Evolutionary conservation across 1,139 yeast species (phyloP), one percentile per base, ranked within the genome.

Genomic region (Nakaseomyces delphensis): DNA sequence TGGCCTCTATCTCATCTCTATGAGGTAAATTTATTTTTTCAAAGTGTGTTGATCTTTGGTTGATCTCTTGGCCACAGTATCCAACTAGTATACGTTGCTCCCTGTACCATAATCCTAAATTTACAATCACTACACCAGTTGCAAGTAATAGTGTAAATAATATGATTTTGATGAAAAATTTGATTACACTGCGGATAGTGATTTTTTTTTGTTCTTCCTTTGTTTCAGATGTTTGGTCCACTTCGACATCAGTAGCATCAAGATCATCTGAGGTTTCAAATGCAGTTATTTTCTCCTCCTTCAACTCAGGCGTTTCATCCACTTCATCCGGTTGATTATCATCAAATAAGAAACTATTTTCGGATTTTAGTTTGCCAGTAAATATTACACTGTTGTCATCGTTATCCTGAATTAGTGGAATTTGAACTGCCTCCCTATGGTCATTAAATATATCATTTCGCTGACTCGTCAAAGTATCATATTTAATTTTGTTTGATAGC

Each of bases 61-160:
- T 4, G 11, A 74, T 64, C 53, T 79, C 83, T 30, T 70, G 66
- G 0, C 83, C 86, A 66, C 93, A 82, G 56, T 74, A 82, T 0
- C 93, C 93, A 41, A 76, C 69, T 31, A 73, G 62, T 19, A 71
- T 55, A 23, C 72, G 68, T 55, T 79, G 81, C 47, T 79, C 81
- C 42, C 83, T 65, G 53, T 76, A 79, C 84, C 85, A 79, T 40
- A 73, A 65, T 0, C 67, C 70, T 48, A 68, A 68, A 3, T 33
- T 33, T 2, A 33, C n/a, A 18, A 9, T 21, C 4, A 65, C 43
- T 6, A 58, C 30, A 3, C 62, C 43, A 1, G 55, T n/a, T 6
- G 59, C 42, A 31, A 57, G 38, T 20, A 57, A 42, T 5, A 43
- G 19, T 3, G 45, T 36, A 14, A 57, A 45, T 6, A 49, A 13